Evolutionary conservation across 176 grass and related monocot species (phyloP), one percentile per base, ranked within the genome.

Genomic region (Elaeis guineensis): DNA sequence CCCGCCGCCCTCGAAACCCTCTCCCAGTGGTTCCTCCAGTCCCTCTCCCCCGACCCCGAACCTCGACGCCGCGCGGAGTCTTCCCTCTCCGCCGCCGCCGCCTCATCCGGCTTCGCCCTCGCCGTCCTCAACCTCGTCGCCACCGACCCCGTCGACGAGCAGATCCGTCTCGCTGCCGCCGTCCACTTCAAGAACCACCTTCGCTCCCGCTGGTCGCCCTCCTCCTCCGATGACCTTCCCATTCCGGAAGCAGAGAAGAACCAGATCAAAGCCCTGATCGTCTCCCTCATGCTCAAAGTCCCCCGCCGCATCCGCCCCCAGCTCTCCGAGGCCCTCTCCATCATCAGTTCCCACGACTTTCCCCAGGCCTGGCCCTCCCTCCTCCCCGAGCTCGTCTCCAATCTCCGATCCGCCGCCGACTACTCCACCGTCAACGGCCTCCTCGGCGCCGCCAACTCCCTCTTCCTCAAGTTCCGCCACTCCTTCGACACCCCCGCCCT

Each of bases 401-500:
- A 80, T 16, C 86, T 96, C 17, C 79, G 76, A 18, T 63, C 71
- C 24, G 80, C 92, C 0, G 72, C 75, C 28, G 86, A 90, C 56
- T 69, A 87, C 58, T 70, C 57, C 39, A 63, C 82, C 5, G 82
- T 78, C 49, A 96, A 96, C 48, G 85, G 87, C 23, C 79, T 97
- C 55, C 84, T 91, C 48, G 63, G 80, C 39, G 92, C 87, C 2
- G 72, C 78, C 1, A 65, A 66, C 50, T 90, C 92, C 35, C 81
- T 97, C 72, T 97, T 91, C 61, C 58, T 79, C 65, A 83, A 89
- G 62, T 97, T 97, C 64, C 84, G 92, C 62, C 86, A 91, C 70
- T 83, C 84, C 19, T 97, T 88, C 64, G 86, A 90, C 72, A 83
- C 69, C 67, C 80, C 81, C 50, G 67, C 80, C 28, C 80, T 96